These are phyloP conservation scores for Abelmoschus esculentus DNA, from an alignment of 345 rosid genomes.

Conservation along the genomic window DNA sequence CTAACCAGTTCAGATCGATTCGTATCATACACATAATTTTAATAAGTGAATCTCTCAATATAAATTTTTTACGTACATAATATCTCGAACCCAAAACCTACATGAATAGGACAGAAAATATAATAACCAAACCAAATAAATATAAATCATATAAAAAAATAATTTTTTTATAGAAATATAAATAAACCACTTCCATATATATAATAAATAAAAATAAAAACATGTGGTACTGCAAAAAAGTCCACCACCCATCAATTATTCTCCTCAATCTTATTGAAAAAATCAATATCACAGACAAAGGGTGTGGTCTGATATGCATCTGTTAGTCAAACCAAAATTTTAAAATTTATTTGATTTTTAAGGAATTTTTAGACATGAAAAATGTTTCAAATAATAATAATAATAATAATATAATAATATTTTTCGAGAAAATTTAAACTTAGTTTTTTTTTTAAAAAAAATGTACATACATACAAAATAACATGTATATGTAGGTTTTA, in stretches of 20 bases:
- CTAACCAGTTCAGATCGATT: too few species aligned
- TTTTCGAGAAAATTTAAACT: too few species aligned
- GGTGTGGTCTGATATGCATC: background rate
- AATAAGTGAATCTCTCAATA: too few species aligned
- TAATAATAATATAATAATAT: background rate
- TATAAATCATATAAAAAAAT: background rate
- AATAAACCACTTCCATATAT: too few species aligned
- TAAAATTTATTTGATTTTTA: background rate
- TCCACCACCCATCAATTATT: background rate
- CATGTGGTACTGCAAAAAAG: background rate
- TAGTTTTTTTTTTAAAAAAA: background rate
- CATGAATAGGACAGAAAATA: too few species aligned
- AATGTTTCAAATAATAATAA: background rate
- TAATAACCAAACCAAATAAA: background rate
- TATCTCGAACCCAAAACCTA: too few species aligned
- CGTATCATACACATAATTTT: too few species aligned
- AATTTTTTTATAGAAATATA: too few species aligned
- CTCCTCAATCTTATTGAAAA: background rate
- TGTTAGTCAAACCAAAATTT: background rate
- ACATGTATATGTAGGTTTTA: background rate
- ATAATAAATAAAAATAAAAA: background rate
- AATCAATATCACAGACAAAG: background rate
- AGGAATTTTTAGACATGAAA: background rate
- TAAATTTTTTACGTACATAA: too few species aligned
- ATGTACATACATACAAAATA: background rate